Evolutionary conservation across 495 filamentous ascomycete genomes (phyloP).

Genomic region (Annulohypoxylon maeteangense): DNA sequence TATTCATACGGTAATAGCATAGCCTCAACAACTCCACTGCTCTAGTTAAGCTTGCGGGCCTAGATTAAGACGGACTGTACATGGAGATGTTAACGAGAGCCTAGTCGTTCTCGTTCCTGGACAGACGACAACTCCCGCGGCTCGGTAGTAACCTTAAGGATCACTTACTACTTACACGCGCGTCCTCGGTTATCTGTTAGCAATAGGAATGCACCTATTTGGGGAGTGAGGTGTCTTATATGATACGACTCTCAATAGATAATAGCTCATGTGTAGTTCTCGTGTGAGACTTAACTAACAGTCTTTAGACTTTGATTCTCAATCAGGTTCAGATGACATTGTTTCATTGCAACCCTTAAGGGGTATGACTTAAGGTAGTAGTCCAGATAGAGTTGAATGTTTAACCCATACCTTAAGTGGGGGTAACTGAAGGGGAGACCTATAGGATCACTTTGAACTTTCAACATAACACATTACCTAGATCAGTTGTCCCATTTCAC

Average conservation of each 20-base stretch:
- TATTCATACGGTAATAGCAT: conserved; percentile 1
- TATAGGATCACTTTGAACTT: not conserved
- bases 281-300: conserved; percentile 30
- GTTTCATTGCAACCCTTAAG: conserved; percentile 11
- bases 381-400: not conserved
- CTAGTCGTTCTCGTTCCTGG: conserved; percentile 24
- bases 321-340: conserved; percentile 27
- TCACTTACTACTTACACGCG: not conserved
- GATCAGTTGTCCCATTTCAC: not conserved
- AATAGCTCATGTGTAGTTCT: conserved; percentile 26
- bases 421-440: not conserved
- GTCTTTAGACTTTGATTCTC: not conserved
- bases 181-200: not conserved
- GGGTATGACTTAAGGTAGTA: conserved; percentile 12
- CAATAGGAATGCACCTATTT: not conserved
- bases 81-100: not conserved
- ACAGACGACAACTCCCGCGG: conserved; percentile 14
- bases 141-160: conserved; percentile 30
- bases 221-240: not conserved
- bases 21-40: conserved; percentile 7
- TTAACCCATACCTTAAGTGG: not conserved
- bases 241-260: conserved; percentile 19
- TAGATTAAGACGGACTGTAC: conserved; percentile 15
- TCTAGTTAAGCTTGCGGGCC: not conserved
- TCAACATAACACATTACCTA: not conserved